Base-by-base conservation (phyloP, 192 early-diverging fungal genomes). In the Linnemannia exigua region DNA sequence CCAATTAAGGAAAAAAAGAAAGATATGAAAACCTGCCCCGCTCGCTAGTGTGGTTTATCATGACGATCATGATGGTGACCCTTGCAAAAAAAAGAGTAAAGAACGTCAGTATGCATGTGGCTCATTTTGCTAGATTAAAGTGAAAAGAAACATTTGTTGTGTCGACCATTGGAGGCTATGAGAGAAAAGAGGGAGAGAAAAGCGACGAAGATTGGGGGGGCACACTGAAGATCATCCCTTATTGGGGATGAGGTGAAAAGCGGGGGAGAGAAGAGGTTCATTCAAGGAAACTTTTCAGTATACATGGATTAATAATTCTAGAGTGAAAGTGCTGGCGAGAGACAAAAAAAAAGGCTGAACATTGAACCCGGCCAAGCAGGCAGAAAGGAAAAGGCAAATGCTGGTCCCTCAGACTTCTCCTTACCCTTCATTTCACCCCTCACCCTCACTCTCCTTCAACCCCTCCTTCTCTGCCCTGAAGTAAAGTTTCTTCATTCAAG, bases 271-370 rank as follows among this genome's bases (percentile, higher is more conserved):
- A 3, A 22, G 20, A 38, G 19, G 67, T 44, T 44, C 19, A 38
- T 68, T 22, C 7, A 11, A 58, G 54, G n/a, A 25, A 11, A 58
- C 58, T 28, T n/a, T 61, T 31, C 48, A 17, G 44, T 14, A 50
- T 50, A n/a, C 48, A 50, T 44, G 48, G 9, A 17, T 61, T 12
- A 25, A 61, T n/a, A 14, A 5, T 54, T n/a, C 58, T 61, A 31
- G 25, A 61, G n/a, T n/a, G n/a, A 28, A 2, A 28, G 25, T 31
- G 9, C 1, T 9, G 4, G 15, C 5, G 15, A 14, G 15, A 17
- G 15, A 50, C 48, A 50, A 50, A 61, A 52, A 61, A 61, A 61
- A 28, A 61, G 58, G 58, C 58, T 61, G 58, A 61, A 61, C 58
- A 31, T 1, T 61, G n/a, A 14, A 31, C 58, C 58, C 58, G 58